A percentile compares a stretch with the other conserved stretches of the same genome.
Evolutionary conservation across 805 yeast genomes (phyloP).

Genomic region (Saccharomyces paradoxus): DNA sequence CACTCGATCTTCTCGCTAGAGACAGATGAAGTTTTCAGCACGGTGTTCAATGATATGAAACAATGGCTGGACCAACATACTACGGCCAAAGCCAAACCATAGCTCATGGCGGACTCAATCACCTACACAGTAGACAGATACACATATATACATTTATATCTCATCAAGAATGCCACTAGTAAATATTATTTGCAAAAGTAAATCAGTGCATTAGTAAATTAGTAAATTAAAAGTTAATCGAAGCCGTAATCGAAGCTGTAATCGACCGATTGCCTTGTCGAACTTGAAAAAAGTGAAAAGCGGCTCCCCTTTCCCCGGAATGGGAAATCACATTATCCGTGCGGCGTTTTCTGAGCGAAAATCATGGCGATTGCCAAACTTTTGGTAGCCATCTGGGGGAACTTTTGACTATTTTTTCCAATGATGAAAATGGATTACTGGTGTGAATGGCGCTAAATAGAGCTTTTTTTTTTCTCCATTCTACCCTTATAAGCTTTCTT

Average conservation of each 20-base stretch:
- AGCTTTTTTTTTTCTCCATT: background rate
- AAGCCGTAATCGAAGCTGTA: background rate
- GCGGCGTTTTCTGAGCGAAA: background rate
- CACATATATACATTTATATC: background rate
- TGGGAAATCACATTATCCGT: background rate
- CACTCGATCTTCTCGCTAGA: constrained; percentile 44
- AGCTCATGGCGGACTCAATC: background rate
- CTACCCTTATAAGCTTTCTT: background rate
- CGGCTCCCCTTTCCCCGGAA: background rate
- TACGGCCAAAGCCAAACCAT: background rate
- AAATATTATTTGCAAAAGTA: background rate
- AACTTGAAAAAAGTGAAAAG: background rate
- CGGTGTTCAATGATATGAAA: constrained; percentile 33
- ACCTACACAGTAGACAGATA: background rate
- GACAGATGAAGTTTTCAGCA: constrained; percentile 33
- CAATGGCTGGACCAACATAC: constrained; percentile 31
- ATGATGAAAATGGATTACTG: background rate
- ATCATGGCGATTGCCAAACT: background rate
- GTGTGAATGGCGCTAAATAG: background rate
- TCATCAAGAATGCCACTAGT: background rate
- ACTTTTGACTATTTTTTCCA: background rate
- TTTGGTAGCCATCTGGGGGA: background rate
- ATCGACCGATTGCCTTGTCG: background rate
- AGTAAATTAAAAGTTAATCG: background rate
- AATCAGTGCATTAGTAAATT: background rate